Base-by-base conservation (phyloP, 1,284 basidiomycete genomes). In the Trametes versicolor region DNA sequence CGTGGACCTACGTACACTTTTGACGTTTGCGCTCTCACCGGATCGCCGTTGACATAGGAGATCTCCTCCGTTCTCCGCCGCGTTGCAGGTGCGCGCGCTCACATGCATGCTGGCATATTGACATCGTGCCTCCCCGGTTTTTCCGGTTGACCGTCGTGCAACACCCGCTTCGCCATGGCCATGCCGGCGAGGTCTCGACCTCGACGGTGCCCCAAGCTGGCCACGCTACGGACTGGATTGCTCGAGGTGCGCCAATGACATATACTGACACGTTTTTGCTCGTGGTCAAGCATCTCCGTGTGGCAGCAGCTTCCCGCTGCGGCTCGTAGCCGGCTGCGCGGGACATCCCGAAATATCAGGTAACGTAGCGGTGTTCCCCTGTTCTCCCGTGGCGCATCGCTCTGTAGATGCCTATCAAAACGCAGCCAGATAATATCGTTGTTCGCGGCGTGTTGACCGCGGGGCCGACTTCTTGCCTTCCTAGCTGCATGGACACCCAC, bases 41-140 rank as follows among this genome's bases (percentile, higher is more conserved):
- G 23, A 19, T 54, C 19, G 47, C 19, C 41, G 32, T 36, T 37
- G 43, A 58, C 49, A 54, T 37, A 13, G 29, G 51, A 58, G 57
- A 52, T 60, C 36, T 32, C 29, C 58, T 65, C 63, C 60, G 65
- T 61, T 43, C 63, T 66, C 68, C 65, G 68, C 68, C 68, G 65
- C 41, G 25, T 39, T 27, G 37, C 25, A 19, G 29, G 36, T 37
- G 41, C 17, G 57, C 32, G 27, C 25, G 27, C 58, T 21, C 21
- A 36, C 27, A 32, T 8, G 29, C 32, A 45, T 45, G 27, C 55
- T 36, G 41, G 45, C 23, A 51, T 39, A 2, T 13, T 41, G 37
- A 27, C 58, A 41, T 19, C 59, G 53, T 34, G 52, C 37, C 52
- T 21, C 29, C 23, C 50, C 37, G 13, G 43, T 61, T 37, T 47